These are phyloP conservation scores for Cucumis melo DNA, from an alignment of 306 rosid genomes.

Conservation along the genomic window DNA sequence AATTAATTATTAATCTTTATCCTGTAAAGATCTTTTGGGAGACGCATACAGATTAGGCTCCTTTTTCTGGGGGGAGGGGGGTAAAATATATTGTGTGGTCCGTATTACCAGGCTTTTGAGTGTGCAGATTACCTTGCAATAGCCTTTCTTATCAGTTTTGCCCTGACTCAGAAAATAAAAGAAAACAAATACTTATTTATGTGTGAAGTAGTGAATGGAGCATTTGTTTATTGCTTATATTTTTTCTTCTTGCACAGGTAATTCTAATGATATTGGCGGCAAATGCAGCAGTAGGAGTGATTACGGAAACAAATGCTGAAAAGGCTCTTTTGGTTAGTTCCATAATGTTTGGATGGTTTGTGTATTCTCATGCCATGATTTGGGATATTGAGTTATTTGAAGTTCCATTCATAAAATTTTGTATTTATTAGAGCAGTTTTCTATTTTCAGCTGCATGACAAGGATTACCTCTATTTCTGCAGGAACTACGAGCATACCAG, in stretches of 20 bases:
- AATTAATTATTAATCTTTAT: neutral
- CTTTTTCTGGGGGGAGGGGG: too few relatives aligned
- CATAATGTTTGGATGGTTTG: neutral
- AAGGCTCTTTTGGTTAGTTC: conserved; percentile 73
- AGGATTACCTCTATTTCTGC: conserved; percentile 1
- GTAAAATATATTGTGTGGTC: neutral
- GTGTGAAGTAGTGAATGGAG: neutral
- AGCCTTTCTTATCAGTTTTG: neutral
- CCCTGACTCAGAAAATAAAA: neutral
- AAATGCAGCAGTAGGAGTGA: conserved; percentile 94
- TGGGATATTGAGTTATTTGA: neutral
- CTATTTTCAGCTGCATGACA: neutral
- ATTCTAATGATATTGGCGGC: conserved; percentile 91
- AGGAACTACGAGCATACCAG: conserved; percentile 99
- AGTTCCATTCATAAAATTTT: neutral
- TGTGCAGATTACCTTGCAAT: neutral
- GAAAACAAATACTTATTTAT: neutral
- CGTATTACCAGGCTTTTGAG: neutral
- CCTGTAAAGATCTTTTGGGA: too few relatives aligned
- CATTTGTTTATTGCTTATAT: neutral
- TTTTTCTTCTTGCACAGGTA: conserved; percentile 34
- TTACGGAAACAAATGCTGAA: conserved; percentile 95
- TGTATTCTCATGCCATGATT: neutral
- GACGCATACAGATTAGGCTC: too few relatives aligned
- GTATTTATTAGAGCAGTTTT: neutral